Conservation (phyloP, 352 stramenopile genomes). For the Phytophthora litchii region DNA sequence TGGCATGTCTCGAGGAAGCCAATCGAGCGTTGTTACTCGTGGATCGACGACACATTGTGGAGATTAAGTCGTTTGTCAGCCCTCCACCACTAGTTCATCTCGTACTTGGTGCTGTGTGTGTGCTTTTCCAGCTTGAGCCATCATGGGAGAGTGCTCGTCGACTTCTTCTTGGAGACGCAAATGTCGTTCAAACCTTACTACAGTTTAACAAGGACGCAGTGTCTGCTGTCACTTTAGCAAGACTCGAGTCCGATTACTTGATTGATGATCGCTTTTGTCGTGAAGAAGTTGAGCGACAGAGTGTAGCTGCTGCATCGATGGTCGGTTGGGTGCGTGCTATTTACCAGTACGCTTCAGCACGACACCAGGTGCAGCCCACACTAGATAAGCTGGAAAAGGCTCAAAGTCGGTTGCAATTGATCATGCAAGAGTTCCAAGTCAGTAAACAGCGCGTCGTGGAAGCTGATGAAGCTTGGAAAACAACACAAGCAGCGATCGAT, state of each 20-base stretch:
- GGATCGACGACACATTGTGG: slow-evolving; percentile 75
- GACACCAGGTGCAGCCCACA: slow-evolving; percentile 62
- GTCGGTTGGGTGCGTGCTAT: slow-evolving; percentile 78
- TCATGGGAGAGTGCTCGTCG: slow-evolving; percentile 75
- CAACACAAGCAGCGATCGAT: slow-evolving; percentile 32
- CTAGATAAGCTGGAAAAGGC: slow-evolving; percentile 71
- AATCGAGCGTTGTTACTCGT: slow-evolving; percentile 65
- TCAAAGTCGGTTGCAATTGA: slow-evolving; percentile 47
- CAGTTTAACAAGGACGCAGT: slow-evolving; percentile 80
- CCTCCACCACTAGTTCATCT: slow-evolving; percentile 74
- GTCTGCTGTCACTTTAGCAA: slow-evolving; percentile 37
- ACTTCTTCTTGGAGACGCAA: slow-evolving; percentile 62
- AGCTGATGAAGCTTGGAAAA: slow-evolving; percentile 45
- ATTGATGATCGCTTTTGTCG: slow-evolving; percentile 57
- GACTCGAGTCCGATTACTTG: slow-evolving; percentile 58
- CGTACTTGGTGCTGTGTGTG: slow-evolving; percentile 73
- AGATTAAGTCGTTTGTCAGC: slow-evolving; percentile 86
- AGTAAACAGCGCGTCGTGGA: slow-evolving; percentile 67
- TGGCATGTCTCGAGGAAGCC: slow-evolving; percentile 72
- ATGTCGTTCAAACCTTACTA: slow-evolving; percentile 74
- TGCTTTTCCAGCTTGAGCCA: slow-evolving; percentile 72
- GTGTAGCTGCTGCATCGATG: slow-evolving; percentile 78
- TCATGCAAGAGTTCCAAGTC: slow-evolving; percentile 72
- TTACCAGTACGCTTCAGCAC: slow-evolving; percentile 58
- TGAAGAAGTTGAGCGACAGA: slow-evolving; percentile 79